Conservation (phyloP, 345 rosid genomes). For the Limnanthes douglasii region DNA sequence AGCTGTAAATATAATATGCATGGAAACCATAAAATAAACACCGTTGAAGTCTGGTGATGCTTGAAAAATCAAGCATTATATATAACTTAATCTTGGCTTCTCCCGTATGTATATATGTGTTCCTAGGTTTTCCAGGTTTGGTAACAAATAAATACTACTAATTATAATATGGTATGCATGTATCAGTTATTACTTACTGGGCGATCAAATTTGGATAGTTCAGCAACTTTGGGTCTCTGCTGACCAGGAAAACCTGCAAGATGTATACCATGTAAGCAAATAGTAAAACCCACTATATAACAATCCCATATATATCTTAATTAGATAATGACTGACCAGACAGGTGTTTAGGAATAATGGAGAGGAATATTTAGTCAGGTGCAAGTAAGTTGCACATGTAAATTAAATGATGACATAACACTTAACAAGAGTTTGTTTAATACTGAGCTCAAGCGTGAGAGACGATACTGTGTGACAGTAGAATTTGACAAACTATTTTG, state of each 20-base stretch:
- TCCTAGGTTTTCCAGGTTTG: neutral
- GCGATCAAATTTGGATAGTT: conserved; percentile 54
- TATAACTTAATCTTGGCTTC: neutral
- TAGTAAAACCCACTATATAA: neutral
- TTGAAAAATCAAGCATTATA: neutral
- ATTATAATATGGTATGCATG: too few species aligned
- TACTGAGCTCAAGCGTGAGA: too few species aligned
- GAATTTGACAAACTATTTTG: too few species aligned
- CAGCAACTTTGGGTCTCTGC: conserved; percentile 40
- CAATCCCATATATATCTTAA: neutral
- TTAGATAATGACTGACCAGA: neutral
- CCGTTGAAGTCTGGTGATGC: neutral
- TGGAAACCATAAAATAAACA: neutral
- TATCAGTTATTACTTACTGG: conserved; percentile 30
- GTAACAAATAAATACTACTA: too few species aligned
- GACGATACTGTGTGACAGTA: too few species aligned
- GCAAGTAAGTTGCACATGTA: neutral
- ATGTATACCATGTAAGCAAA: neutral
- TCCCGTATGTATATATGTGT: neutral
- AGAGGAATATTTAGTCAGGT: neutral
- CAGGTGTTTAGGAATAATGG: neutral
- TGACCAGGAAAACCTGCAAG: conserved; percentile 44
- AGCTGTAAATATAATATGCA: neutral
- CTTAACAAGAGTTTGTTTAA: neutral
- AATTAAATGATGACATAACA: neutral